Evolutionary conservation across 2,329 filamentous ascomycete genomes (phyloP), one percentile per base, ranked within the genome.

Genomic region (Pseudogymnoascus sp.): DNA sequence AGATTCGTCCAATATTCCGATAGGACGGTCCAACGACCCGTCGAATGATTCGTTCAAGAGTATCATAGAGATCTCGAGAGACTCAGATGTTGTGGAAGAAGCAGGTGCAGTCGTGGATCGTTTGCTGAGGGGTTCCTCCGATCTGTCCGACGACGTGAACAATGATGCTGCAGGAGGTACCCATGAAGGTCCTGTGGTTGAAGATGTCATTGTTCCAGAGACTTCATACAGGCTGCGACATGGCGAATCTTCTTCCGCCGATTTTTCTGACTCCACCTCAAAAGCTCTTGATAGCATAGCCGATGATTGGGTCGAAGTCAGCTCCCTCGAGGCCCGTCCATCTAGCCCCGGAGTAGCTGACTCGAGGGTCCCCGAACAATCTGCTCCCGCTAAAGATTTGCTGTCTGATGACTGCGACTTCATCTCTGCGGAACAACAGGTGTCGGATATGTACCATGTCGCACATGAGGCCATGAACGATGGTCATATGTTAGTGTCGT

Each of bases 241-340:
- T 9, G 29, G n/a, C 50, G 50, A 31, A 15, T 56, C n/a, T 19
- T 33, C 29, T 35, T 17, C 3, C 50, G 21, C 29, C 11, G n/a
- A 56, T 7, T 56, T 56, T 56, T 10, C 17, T 21, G 29, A 21
- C 29, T 33, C 50, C 4, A 56, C 29, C n/a, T 35, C 50, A 4
- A 56, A 56, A 56, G 17, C 29, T 9, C 29, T 56, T 7, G 50
- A 56, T 13, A 33, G 17, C 50, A 33, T 56, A 15, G 11, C 50
- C 17, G 50, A 35, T 56, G 29, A 56, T 33, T 56, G 50, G 50
- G 21, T 56, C 50, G 50, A 56, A 56, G n/a, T 56, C 11, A 56
- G 50, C 50, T 35, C 17, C 29, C 10, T 13, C 2, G 50, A 33
- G 29, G 11, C 50, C 4, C 7, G 13, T 19, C 10, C 46, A 19